phyloP scores from a whole-genome alignment of 108 stramenopile species.

The Hondaea fermentalgiana region DNA sequence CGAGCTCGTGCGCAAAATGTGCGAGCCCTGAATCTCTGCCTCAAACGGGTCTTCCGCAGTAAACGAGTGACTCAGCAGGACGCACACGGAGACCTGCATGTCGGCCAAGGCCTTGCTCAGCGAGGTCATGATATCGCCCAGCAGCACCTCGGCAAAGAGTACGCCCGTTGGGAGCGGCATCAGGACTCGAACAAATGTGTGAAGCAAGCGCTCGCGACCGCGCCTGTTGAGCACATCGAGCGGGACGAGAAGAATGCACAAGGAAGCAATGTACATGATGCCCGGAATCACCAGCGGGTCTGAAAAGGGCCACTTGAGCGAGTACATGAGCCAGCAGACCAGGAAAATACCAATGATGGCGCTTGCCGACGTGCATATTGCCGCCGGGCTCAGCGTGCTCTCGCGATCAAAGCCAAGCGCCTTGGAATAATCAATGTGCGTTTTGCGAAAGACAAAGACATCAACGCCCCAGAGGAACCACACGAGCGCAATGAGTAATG shows the following conservation, averaged over 20 bases:
- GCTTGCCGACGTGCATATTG: background rate
- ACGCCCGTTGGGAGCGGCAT: background rate
- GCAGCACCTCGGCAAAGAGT: background rate
- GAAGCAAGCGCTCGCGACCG: background rate
- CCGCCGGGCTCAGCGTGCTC: background rate
- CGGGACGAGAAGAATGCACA: background rate
- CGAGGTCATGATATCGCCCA: slow-evolving; percentile 10
- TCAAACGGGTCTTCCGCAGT: background rate
- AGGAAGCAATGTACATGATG: background rate
- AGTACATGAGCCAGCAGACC: background rate
- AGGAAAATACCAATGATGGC: background rate
- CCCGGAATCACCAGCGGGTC: background rate
- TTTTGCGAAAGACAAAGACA: background rate
- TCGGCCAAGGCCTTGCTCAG: background rate
- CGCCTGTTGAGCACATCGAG: slow-evolving; percentile 2
- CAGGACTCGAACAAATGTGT: background rate
- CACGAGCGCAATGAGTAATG: background rate
- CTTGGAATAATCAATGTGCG: background rate
- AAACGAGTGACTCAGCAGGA: slow-evolving; percentile 11
- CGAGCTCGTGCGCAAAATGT: background rate
- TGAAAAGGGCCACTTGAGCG: background rate
- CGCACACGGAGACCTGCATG: slow-evolving; percentile 1
- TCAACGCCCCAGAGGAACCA: background rate
- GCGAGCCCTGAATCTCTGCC: background rate
- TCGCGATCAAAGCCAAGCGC: background rate